A percentile compares a stretch with the other conserved stretches of the same genome.
phyloP scores from a whole-genome alignment of 2,329 filamentous ascomycete genomes.

The Rhynchosporium secalis region DNA sequence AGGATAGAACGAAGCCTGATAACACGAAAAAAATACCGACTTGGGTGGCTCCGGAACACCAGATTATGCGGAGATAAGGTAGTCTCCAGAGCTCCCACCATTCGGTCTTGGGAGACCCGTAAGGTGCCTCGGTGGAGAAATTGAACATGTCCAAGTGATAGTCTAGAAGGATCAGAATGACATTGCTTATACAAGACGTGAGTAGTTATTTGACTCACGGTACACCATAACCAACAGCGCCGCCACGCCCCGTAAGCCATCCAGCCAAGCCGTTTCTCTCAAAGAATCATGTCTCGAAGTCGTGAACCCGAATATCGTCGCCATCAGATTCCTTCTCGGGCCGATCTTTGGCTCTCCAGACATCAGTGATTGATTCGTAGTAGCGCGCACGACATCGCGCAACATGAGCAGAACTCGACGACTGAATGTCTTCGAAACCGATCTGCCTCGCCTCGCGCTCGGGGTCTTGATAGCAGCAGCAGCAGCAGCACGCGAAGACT shows the following conservation, averaged over 20 bases:
- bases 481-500: background rate
- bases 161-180: background rate
- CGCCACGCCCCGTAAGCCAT: constrained; percentile 14
- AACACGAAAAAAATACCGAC: constrained; percentile 18
- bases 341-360: constrained; percentile 3
- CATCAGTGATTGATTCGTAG: constrained; percentile 1
- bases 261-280: constrained; percentile 14
- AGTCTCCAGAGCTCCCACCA: constrained; percentile 18
- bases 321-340: background rate
- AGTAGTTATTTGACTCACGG: background rate
- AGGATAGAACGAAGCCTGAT: constrained; percentile 18
- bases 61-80: constrained; percentile 17
- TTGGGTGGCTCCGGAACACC: constrained; percentile 15
- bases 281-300: constrained; percentile 12
- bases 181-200: background rate
- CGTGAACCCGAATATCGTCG: constrained; percentile 13
- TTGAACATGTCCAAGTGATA: constrained; percentile 17
- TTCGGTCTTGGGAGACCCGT: constrained; percentile 6
- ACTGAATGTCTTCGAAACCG: background rate
- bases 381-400: constrained; percentile 2
- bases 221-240: constrained; percentile 17
- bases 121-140: constrained; percentile 17
- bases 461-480: background rate
- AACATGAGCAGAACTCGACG: constrained; percentile 6
- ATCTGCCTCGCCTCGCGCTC: background rate